Evolutionary conservation across 2,329 filamentous ascomycete species (phyloP), one percentile per base, ranked within the genome.

Genomic region (Cercospora canescens): DNA sequence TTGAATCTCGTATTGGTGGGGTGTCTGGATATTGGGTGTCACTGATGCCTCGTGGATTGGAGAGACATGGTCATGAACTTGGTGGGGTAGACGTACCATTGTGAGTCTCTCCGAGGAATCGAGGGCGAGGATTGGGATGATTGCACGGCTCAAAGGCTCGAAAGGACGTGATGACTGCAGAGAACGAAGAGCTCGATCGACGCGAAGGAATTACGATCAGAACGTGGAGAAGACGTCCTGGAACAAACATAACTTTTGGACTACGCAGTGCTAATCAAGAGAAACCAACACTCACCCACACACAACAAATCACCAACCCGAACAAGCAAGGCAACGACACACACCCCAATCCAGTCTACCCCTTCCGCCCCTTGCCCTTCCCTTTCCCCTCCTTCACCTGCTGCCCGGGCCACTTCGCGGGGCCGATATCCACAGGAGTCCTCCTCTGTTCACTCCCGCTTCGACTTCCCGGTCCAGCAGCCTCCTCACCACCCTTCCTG

Each of bases 381-480:
- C 52, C 52, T 30, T 56, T 56, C 32, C 28, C 52, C 52, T 24
- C 35, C 18, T 24, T 62, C 26, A 55, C 35, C n/a, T 56, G 11
- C 58, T 62, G 60, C n/a, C 60, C 60, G 14, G 60, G 60, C 60
- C 60, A 62, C 60, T 54, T 62, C 34, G 56, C 34, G 6, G 39
- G 59, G 2, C 41, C 59, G 45, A 35, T 32, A 32, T 52, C 45
- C 24, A 4, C 45, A 21, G 24, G 45, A 52, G 45, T 52, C 45
- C 28, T 52, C 30, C 52, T 35, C 52, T 16, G 4, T n/a, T 35
- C 32, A 11, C 52, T 56, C n/a, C 11, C n/a, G 4, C 52, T 11
- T 11, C 48, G 16, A 9, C 50, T 34, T 0, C 48, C 21, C 60
- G 14, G 24, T 21, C 50, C 34, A 14, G 3, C 60, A 26, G 1